phyloP scores from a whole-genome alignment of 2,329 filamentous ascomycete species.

The Metarhizium anisopliae region DNA sequence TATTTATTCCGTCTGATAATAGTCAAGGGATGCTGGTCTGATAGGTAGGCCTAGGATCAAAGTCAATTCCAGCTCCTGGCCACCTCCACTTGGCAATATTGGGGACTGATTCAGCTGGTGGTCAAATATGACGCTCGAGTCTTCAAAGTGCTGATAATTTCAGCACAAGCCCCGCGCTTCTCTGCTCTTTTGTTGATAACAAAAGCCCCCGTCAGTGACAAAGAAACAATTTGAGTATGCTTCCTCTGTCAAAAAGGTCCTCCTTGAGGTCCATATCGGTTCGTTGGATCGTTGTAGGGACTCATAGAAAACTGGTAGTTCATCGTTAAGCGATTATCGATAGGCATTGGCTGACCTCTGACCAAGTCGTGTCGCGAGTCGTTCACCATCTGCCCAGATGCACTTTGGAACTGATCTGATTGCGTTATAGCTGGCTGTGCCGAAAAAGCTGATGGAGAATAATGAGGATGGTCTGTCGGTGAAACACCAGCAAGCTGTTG shows the following conservation, averaged over 20 bases:
- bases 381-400: slow-evolving; percentile 14
- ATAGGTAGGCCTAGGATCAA: too few species aligned
- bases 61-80: too few species aligned
- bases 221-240: not conserved
- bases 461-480: slow-evolving; percentile 2
- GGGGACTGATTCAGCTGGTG: too few species aligned
- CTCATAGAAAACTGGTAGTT: slow-evolving; percentile 17
- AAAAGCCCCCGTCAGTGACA: not conserved
- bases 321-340: slow-evolving; percentile 13
- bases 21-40: too few species aligned
- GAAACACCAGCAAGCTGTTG: slow-evolving; percentile 4
- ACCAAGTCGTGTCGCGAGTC: slow-evolving; percentile 12
- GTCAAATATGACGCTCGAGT: too few species aligned
- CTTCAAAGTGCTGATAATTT: too few species aligned
- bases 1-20: not conserved
- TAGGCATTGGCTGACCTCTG: slow-evolving; percentile 12
- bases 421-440: not conserved
- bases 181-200: not conserved
- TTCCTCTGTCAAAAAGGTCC: slow-evolving; percentile 14
- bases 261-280: slow-evolving; percentile 10
- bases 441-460: slow-evolving; percentile 4
- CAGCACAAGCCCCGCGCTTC: too few species aligned
- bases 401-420: slow-evolving; percentile 9
- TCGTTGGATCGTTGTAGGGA: slow-evolving; percentile 12
- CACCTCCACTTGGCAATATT: too few species aligned